Base-by-base conservation (phyloP, 306 rosid genomes). In the Glycine soja region DNA sequence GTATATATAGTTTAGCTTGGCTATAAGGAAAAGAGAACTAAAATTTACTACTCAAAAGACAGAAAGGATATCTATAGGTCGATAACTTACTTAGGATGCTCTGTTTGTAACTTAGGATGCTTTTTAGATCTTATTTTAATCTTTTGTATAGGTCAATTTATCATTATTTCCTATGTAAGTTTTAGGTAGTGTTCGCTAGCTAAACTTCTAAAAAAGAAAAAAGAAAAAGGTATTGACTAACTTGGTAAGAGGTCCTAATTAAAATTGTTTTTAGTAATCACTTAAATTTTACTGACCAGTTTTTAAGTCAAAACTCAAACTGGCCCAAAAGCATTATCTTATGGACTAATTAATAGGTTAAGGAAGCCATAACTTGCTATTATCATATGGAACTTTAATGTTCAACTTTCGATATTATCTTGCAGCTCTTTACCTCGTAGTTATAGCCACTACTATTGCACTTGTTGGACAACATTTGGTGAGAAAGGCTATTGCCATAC, bases 391-490 rank as follows among this genome's bases (percentile, higher is more conserved):
- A 61, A 11, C 4, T 30, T 11, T 6, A 13, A 32, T 32, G 68
- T 11, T 62, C 8, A 34, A 62, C 18, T 63, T 63, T 63, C 47
- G 19, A 34, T 24, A 18, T 69, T 53, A 43, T 45, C 8, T 64
- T 65, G 88, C 93, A 91, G 96, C 96, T 47, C 82, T 89, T 61
- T 89, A 83, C 83, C 89, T 91, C 42, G 90, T 78, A 43, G 56
- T 82, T 10, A 81, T 91, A 65, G 90, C 96, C 18, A 89, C 90
- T 4, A 75, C 59, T 82, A 90, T 93, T 70, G 96, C 93, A 73
- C 83, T 91, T 56, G 74, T 85, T 18, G 93, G 96, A 34, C 96
- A 89, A 54, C 88, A 88, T 81, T 88, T 91, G 4, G 96, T 91
- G 84, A 74, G 88, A 78, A 91, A 85, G 83, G 70, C 85, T 2